Conservation (phyloP, 2,329 filamentous ascomycete species). For the Pseudophaeomoniella oleicola region DNA sequence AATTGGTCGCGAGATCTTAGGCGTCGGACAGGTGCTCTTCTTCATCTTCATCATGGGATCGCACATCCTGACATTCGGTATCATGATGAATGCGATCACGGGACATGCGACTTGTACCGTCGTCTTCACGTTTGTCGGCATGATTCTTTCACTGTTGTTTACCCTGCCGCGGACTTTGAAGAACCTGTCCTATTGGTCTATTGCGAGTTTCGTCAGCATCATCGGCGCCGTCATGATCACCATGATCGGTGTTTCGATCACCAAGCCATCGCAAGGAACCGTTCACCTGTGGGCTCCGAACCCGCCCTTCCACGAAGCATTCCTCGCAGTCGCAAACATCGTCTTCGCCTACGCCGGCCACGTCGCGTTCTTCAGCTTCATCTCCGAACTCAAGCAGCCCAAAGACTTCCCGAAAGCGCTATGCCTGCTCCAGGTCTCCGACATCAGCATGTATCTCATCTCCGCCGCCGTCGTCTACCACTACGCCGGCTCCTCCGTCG, state of each 20-base stretch:
- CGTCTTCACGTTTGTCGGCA: slow-evolving; percentile 36
- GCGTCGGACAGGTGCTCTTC: slow-evolving; percentile 40
- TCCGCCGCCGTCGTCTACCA: slow-evolving; percentile 18
- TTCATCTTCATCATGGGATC: slow-evolving; percentile 47
- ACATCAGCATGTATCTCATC: slow-evolving; percentile 19
- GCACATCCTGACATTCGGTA: slow-evolving; percentile 47
- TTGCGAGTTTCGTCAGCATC: slow-evolving; percentile 44
- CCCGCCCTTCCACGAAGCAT: slow-evolving; percentile 19
- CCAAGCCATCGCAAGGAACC: slow-evolving; percentile 17
- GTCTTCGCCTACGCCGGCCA: slow-evolving; percentile 30
- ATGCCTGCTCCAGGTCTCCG: slow-evolving; percentile 19
- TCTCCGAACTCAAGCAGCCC: slow-evolving; percentile 19
- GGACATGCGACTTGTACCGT: slow-evolving; percentile 41
- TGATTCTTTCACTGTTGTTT: slow-evolving; percentile 35
- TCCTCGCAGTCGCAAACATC: slow-evolving; percentile 21
- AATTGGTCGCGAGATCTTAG: slow-evolving; percentile 41
- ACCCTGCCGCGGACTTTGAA: slow-evolving; percentile 42
- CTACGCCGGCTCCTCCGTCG: slow-evolving; percentile 18
- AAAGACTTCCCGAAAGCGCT: slow-evolving; percentile 22
- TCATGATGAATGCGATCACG: slow-evolving; percentile 45
- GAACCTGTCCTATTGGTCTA: slow-evolving; percentile 37
- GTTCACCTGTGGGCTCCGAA: slow-evolving; percentile 8
- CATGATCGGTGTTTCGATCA: slow-evolving; percentile 49
- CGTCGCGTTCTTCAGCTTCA: slow-evolving; percentile 22
- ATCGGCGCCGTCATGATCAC: slow-evolving; percentile 47